Evolutionary conservation across 441 rosid species (phyloP).

Genomic region (Corymbia citriodora): DNA sequence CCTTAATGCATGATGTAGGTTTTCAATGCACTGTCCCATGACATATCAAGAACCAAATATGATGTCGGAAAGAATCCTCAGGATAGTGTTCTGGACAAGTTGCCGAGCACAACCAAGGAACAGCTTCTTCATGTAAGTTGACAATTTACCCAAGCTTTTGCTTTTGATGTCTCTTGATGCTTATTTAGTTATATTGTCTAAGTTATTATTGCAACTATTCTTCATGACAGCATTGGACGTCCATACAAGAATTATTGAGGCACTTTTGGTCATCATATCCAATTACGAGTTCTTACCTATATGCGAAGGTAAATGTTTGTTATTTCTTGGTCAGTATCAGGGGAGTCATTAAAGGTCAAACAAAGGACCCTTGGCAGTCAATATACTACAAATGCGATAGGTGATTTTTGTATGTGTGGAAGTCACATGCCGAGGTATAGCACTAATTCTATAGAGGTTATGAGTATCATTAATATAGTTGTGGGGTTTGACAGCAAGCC

Average conservation of each 20-base stretch:
- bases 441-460: neutral
- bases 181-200: neutral
- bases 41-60: slow-evolving; percentile 74
- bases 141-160: neutral
- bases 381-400: neutral
- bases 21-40: slow-evolving; percentile 60
- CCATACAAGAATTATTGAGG: slow-evolving; percentile 70
- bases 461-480: neutral
- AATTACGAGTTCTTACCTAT: slow-evolving; percentile 61
- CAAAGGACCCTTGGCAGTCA: neutral
- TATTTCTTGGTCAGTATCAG: neutral
- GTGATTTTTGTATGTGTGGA: neutral
- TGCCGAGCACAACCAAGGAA: slow-evolving; percentile 62
- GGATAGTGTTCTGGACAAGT: slow-evolving; percentile 68
- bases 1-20: slow-evolving; percentile 40
- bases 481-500: neutral
- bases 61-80: slow-evolving; percentile 65
- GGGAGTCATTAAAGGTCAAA: neutral
- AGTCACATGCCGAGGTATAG: neutral
- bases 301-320: slow-evolving; percentile 50
- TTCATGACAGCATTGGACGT: slow-evolving; percentile 59
- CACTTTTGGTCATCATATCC: slow-evolving; percentile 99
- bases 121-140: slow-evolving; percentile 75
- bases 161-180: neutral
- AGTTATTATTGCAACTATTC: slow-evolving; percentile 1